phyloP scores from a whole-genome alignment of 768 basidiomycete genomes.

The Coprinopsis cinerea region DNA sequence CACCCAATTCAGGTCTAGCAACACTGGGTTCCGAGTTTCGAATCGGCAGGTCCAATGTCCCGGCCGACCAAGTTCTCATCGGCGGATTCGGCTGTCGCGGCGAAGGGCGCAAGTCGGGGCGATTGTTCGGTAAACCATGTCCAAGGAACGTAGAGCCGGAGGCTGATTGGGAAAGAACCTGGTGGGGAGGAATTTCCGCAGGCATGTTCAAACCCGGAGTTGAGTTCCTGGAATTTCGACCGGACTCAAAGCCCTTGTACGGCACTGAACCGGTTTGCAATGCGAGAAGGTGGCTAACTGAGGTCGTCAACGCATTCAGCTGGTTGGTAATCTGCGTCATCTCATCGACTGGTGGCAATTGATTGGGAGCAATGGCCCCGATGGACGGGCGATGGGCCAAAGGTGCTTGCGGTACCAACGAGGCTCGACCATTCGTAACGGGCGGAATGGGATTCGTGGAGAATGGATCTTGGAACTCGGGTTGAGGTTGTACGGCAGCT shows the following conservation, averaged over 20 bases:
- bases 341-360: conserved; percentile 61
- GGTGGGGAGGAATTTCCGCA: conserved; percentile 45
- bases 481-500: conserved; percentile 35
- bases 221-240: conserved; percentile 31
- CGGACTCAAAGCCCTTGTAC: conserved; percentile 25
- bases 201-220: conserved; percentile 33
- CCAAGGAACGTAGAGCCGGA: conserved; percentile 39
- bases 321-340: conserved; percentile 72
- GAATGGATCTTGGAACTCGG: conserved; percentile 85
- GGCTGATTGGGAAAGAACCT: conserved; percentile 36
- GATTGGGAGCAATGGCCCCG: conserved; percentile 67
- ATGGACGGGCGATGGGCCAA: conserved; percentile 55
- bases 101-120: conserved; percentile 56
- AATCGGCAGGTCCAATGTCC: conserved; percentile 68
- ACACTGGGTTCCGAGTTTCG: conserved; percentile 44
- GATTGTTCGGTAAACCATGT: conserved; percentile 58
- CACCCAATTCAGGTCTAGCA: conserved; percentile 42
- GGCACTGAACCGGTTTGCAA: conserved; percentile 73
- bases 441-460: conserved; percentile 24
- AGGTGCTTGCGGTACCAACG: neutral
- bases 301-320: conserved; percentile 72
- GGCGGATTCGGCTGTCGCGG: conserved; percentile 64
- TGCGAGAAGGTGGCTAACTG: conserved; percentile 80
- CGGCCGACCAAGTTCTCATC: conserved; percentile 81
- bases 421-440: neutral